phyloP scores from a whole-genome alignment of 176 grass and related monocot species.

The Coix lacrymajobi region DNA sequence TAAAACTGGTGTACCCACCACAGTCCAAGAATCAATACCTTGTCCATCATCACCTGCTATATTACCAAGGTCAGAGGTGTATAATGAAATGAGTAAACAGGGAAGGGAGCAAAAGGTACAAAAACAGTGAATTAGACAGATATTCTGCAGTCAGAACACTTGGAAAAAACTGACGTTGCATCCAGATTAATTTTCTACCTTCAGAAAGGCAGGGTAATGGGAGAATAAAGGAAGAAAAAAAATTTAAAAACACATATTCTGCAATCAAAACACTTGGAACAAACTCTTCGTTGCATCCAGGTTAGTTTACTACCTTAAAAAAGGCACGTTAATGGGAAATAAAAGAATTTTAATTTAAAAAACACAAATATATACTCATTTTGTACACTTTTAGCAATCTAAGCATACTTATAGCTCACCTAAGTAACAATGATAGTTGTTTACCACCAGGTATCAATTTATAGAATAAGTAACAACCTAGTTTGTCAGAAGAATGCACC shows the following conservation, averaged over 20 bases:
- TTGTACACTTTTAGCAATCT: not conserved
- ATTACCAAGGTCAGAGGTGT: not conserved
- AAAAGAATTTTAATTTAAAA: not conserved
- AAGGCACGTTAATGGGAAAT: not conserved
- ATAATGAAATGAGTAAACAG: not conserved
- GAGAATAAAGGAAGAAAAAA: not conserved
- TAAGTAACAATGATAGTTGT: not conserved
- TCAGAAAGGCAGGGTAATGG: not conserved
- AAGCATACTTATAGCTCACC: not conserved
- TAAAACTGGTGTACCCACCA: conserved; percentile 37
- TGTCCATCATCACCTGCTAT: conserved; percentile 57
- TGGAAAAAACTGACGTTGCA: not conserved
- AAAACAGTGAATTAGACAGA: not conserved
- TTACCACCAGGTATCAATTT: not conserved
- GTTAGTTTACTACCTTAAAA: conserved; percentile 8
- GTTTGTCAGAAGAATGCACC: not conserved
- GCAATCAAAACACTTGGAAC: not conserved
- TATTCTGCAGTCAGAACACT: not conserved
- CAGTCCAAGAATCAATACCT: conserved; percentile 51
- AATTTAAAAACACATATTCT: not conserved
- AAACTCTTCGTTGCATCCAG: not conserved
- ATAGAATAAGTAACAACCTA: not conserved
- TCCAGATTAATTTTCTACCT: not conserved
- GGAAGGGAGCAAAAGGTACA: not conserved
- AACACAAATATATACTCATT: not conserved